Evolutionary conservation across 495 filamentous ascomycete genomes (phyloP), one percentile per base, ranked within the genome.

Genomic region (Lichenothelia convexa): DNA sequence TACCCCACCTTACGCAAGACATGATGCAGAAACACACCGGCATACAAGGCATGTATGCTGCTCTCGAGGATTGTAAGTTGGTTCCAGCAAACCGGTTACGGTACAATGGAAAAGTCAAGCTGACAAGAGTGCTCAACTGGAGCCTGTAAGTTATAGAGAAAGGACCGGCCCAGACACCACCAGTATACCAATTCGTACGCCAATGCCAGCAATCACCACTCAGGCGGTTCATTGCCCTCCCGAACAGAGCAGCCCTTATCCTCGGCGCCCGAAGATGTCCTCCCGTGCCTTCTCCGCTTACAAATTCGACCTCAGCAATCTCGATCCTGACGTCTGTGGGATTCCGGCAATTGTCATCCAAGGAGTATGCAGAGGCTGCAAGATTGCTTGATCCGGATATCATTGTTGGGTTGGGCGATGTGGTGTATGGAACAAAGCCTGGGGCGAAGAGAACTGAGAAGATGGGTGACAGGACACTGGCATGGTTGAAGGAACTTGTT

Each of bases 1-100:
- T 94, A 20, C 81, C 89, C 17, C 89, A 97, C 58, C 57, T 97
- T 35, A 73, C 85, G 12, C 87, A 83, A 36, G 89, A 97, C 62
- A 75, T 78, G 44, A 58, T 87, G 43, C 55, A 57, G 18, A 70
- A 73, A 23, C 66, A 78, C 43, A 71, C 75, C 5, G 48, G 68
- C 4, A 62, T 85, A 29, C 58, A 55, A 15, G 80, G 78, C 32
- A 61, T 83, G 18, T 92, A 87, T 54, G 61, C 84, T 39, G 82
- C 79, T 9, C 56, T 95, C 9, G 89, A 97, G 67, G 91, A 97
- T 56, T 97, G 89, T 94, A 60, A 60, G 77, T 67, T 4, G 22
- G 5, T 23, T 22, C 19, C 31, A 33, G 1, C 19, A 9, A n/a
- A 9, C 8, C 19, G 2, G 31, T 1, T 33, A n/a, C 31, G 8